Conservation (phyloP, 345 rosid genomes). For the Ricinus communis region DNA sequence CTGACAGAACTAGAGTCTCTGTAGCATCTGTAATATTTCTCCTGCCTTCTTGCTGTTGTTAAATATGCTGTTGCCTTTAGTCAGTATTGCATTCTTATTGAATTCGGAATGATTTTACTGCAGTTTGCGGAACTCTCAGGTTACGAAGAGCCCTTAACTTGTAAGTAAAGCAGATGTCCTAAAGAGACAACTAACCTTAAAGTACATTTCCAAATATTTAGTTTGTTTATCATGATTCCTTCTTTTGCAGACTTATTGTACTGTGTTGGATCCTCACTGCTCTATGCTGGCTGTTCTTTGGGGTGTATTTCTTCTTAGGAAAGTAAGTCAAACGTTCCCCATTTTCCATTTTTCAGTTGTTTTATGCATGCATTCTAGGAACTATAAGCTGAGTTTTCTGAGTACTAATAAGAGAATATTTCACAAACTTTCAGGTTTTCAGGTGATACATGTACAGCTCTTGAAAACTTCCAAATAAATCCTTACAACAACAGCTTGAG, state of each 20-base stretch:
- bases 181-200: background rate
- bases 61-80: background rate
- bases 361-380: too few relatives aligned
- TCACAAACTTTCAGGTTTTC: slow-evolving; percentile 46
- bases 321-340: slow-evolving; percentile 35
- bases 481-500: slow-evolving; percentile 66
- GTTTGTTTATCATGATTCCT: background rate
- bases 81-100: background rate
- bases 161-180: slow-evolving; percentile 32
- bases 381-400: background rate
- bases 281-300: slow-evolving; percentile 61
- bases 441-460: slow-evolving; percentile 54
- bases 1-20: too few relatives aligned
- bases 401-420: background rate
- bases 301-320: slow-evolving; percentile 54
- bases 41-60: too few relatives aligned
- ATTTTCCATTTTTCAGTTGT: background rate
- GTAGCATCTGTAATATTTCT: too few relatives aligned
- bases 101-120: slow-evolving; percentile 17
- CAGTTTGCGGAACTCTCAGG: slow-evolving; percentile 54
- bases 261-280: slow-evolving; percentile 61
- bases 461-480: slow-evolving; percentile 52
- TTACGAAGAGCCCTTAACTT: slow-evolving; percentile 32
- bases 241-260: slow-evolving; percentile 45
- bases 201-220: background rate